Evolutionary conservation across 108 stramenopile species (phyloP), one percentile per base, ranked within the genome.

Genomic region (Skeletonema tropicum): DNA sequence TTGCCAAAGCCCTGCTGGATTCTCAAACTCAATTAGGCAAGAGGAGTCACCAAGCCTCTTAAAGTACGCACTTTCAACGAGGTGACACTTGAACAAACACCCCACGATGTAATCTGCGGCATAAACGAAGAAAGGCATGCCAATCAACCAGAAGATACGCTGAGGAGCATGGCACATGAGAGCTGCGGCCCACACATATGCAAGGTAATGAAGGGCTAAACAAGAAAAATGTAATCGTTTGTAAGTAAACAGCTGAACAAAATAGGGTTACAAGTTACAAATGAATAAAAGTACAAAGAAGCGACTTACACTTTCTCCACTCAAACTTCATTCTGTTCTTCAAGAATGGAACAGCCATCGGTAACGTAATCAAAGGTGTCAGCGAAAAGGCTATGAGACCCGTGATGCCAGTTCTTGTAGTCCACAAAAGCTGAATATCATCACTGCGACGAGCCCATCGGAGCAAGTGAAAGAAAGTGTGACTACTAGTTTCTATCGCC

Each of bases 1-100:
- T 76, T 70, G 57, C 79, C 79, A 71, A 80, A 80, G 9, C 79
- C 79, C 79, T 15, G 55, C 61, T 9, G 79, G 79, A 31, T 80
- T 80, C 52, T 80, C 75, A 58, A 80, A 80, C 30, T 68, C 45
- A 25, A 75, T 64, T 2, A 76, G 33, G 33, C 74, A 75, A 23
- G 60, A 64, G 17, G 60, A 35, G 21, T 80, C 79, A 48, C 75
- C 68, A n/a, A 70, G 59, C 12, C 75, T 32, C 55, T 75, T 32
- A 32, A 75, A 75, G 39, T 70, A 58, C 6, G 68, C 75, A 32
- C 57, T 68, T 17, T 75, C 75, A 12, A 75, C 14, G 19, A 69
- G 57, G 38, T 70, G 35, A 11, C 55, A 55, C 33, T 58, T 74
- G 6, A 68, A 68, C 48, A 74, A 68, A 15, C 15, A 25, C 12